Evolutionary conservation across 306 rosid species (phyloP).

Genomic region (Vicia sativa): DNA sequence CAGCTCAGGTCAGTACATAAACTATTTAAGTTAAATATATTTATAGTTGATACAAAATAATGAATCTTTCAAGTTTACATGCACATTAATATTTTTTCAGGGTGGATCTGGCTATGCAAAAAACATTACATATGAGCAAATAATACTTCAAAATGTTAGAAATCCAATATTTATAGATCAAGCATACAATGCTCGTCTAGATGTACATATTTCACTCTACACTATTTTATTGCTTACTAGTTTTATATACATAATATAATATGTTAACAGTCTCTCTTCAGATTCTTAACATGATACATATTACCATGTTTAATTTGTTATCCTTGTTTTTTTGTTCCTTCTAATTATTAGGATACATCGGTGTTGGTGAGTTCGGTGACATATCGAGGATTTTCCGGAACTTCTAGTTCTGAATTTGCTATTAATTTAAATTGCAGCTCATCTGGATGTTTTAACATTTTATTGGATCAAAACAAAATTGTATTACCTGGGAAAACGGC

Average conservation of each 20-base stretch:
- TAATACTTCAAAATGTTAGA: neutral
- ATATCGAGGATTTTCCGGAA: constrained; percentile 38
- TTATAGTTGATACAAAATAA: neutral
- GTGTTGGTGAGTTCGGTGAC: constrained; percentile 39
- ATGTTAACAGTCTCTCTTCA: too few relatives aligned
- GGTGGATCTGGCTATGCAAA: constrained; percentile 55
- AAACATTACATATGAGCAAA: constrained; percentile 41
- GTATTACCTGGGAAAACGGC: neutral
- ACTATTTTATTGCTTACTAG: neutral
- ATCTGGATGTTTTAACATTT: constrained; percentile 30
- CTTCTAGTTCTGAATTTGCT: constrained; percentile 19
- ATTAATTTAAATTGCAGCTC: constrained; percentile 27
- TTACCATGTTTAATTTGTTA: neutral
- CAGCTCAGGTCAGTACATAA: constrained; percentile 33
- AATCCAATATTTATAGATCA: constrained; percentile 50
- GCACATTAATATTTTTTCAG: neutral
- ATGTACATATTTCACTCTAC: neutral
- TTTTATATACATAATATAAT: neutral
- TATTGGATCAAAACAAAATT: constrained; percentile 26
- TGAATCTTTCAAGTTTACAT: too few relatives aligned
- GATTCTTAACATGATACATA: neutral
- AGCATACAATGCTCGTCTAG: neutral
- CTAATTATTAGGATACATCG: neutral
- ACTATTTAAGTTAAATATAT: neutral
- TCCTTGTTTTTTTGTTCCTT: too few relatives aligned